Evolutionary conservation across 2,329 filamentous ascomycete genomes (phyloP).

Genomic region (Davidsoniella eucalypti): DNA sequence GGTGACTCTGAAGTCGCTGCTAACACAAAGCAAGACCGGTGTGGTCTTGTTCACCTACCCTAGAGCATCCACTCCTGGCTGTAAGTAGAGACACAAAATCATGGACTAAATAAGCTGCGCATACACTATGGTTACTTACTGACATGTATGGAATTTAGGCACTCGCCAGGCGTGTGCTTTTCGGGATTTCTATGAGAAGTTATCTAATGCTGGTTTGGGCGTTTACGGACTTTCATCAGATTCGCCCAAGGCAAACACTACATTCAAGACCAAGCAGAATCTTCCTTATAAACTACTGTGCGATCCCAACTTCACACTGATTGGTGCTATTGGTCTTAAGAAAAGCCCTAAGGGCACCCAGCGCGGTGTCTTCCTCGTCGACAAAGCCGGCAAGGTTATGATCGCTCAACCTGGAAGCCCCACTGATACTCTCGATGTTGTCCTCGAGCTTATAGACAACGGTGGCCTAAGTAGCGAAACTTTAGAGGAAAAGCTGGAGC

Average conservation of each 20-base stretch:
- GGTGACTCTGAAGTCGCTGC: conserved; percentile 62
- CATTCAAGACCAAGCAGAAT: conserved; percentile 81
- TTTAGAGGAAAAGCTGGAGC: conserved; percentile 12
- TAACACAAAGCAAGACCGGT: conserved; percentile 68
- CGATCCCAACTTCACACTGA: conserved; percentile 58
- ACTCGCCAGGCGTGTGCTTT: conserved; percentile 89
- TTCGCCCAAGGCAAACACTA: conserved; percentile 78
- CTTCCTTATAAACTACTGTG: conserved; percentile 80
- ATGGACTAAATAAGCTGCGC: not conserved
- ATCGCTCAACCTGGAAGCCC: conserved; percentile 61
- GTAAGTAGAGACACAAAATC: conserved; percentile 37
- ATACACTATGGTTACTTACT: not conserved
- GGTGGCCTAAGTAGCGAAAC: conserved; percentile 14
- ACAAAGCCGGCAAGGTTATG: conserved; percentile 67
- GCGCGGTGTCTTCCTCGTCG: conserved; percentile 75
- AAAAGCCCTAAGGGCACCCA: conserved; percentile 66
- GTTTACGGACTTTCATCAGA: conserved; percentile 87
- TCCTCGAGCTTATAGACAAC: conserved; percentile 50
- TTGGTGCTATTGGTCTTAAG: conserved; percentile 75
- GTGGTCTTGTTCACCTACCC: conserved; percentile 93
- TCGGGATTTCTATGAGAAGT: conserved; percentile 62
- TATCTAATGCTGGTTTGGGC: conserved; percentile 63
- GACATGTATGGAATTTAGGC: conserved; percentile 35
- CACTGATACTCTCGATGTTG: conserved; percentile 58
- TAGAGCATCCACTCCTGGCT: conserved; percentile 83